Conservation (phyloP, 192 early-diverging fungal species). For the Linnemannia zychae region DNA sequence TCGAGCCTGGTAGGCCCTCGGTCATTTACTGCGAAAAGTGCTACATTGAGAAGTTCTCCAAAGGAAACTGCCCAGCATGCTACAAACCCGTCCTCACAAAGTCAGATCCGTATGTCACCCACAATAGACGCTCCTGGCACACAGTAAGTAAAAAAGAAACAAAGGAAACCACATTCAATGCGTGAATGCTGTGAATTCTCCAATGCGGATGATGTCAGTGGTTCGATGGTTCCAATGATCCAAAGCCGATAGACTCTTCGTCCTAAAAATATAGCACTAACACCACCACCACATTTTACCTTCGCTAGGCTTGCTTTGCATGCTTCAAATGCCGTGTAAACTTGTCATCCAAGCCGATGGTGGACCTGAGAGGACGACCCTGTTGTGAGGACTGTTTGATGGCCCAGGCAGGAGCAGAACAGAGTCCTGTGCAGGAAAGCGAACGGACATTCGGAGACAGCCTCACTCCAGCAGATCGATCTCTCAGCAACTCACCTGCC, state of each 20-base stretch:
- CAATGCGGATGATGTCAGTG: slow-evolving; percentile 17
- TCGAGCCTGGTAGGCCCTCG: slow-evolving; percentile 41
- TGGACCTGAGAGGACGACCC: slow-evolving; percentile 60
- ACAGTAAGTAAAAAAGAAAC: slow-evolving; percentile 14
- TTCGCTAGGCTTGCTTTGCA: slow-evolving; percentile 55
- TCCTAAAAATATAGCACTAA: neutral
- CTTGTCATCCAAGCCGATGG: slow-evolving; percentile 56
- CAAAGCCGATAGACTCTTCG: neutral
- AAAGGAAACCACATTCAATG: slow-evolving; percentile 9
- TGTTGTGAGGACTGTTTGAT: slow-evolving; percentile 65
- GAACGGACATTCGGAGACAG: slow-evolving; percentile 2
- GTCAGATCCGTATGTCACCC: slow-evolving; percentile 46
- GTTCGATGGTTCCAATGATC: slow-evolving; percentile 10
- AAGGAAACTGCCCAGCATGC: slow-evolving; percentile 54
- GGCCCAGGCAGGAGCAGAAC: slow-evolving; percentile 41
- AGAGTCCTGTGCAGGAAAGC: slow-evolving; percentile 6
- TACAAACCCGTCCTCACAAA: slow-evolving; percentile 52
- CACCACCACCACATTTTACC: neutral
- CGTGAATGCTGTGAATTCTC: slow-evolving; percentile 16
- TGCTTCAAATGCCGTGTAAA: slow-evolving; percentile 55
- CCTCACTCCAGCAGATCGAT: slow-evolving; percentile 22
- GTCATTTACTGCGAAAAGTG: slow-evolving; percentile 57
- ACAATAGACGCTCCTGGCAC: slow-evolving; percentile 48
- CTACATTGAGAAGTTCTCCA: slow-evolving; percentile 49
- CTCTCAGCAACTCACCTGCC: slow-evolving; percentile 21